phyloP scores from a whole-genome alignment of 1,139 yeast species.

The Sugiyamaella grinbergsii region DNA sequence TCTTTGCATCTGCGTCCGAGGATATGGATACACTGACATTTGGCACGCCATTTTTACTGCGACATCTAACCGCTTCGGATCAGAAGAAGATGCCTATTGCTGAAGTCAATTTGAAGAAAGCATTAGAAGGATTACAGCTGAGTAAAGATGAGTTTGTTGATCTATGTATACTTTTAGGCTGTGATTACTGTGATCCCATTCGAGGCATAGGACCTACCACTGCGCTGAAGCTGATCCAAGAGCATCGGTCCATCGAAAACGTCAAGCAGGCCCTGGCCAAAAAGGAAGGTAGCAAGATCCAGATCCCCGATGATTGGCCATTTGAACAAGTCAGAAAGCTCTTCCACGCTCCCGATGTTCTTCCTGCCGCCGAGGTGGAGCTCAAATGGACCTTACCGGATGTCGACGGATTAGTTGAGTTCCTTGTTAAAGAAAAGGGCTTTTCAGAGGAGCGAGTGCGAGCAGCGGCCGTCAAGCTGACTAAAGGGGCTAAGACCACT shows the following conservation, averaged over 20 bases:
- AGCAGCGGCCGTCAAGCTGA: slow-evolving; percentile 81
- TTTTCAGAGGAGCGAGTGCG: slow-evolving; percentile 90
- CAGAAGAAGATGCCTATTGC: slow-evolving; percentile 91
- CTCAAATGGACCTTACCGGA: slow-evolving; percentile 72
- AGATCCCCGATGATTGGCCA: slow-evolving; percentile 95
- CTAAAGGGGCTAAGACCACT: slow-evolving; percentile 80
- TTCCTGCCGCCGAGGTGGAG: slow-evolving; percentile 58
- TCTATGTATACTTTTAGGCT: slow-evolving; percentile 87
- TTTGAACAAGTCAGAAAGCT: slow-evolving; percentile 83
- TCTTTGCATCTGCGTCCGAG: slow-evolving; percentile 96
- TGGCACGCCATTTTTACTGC: slow-evolving; percentile 74
- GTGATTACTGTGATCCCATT: slow-evolving; percentile 96
- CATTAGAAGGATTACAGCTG: slow-evolving; percentile 75
- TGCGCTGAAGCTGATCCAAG: slow-evolving; percentile 83
- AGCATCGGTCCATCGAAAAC: slow-evolving; percentile 77
- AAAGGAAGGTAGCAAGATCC: slow-evolving; percentile 69
- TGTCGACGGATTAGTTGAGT: slow-evolving; percentile 70
- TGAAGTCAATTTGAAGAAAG: slow-evolving; percentile 70
- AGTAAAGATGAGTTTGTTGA: slow-evolving; percentile 78
- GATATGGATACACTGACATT: slow-evolving; percentile 99
- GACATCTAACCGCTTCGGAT: slow-evolving; percentile 93
- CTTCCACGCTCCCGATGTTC: slow-evolving; percentile 79
- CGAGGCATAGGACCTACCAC: slow-evolving; percentile 96
- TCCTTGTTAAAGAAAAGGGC: slow-evolving; percentile 75
- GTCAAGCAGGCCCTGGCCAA: slow-evolving; percentile 64